Conservation (phyloP, 768 basidiomycete genomes). For the Termitomyces heimii region DNA sequence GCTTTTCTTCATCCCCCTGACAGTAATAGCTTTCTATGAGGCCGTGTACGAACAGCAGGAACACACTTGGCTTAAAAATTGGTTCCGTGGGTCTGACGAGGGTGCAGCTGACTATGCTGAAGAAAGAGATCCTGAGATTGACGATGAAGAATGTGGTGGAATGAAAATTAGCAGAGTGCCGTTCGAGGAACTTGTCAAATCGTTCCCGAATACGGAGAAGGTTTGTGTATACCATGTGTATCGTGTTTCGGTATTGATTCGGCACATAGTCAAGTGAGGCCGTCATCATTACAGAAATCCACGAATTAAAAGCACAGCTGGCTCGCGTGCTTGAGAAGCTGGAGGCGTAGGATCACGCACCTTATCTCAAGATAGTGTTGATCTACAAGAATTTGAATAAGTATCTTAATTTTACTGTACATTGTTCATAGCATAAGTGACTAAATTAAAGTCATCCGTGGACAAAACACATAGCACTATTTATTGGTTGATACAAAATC, state of each 20-base stretch:
- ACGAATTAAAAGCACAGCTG: constrained; percentile 45
- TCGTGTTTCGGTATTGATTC: constrained; percentile 1
- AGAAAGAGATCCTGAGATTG: constrained; percentile 54
- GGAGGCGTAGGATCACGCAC: constrained; percentile 12
- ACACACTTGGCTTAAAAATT: constrained; percentile 60
- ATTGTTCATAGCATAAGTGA: background rate
- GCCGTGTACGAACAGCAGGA: constrained; percentile 42
- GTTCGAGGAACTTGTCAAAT: constrained; percentile 64
- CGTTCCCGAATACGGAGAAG: constrained; percentile 67
- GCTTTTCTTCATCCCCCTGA: constrained; percentile 80
- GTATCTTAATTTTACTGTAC: background rate
- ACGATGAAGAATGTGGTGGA: constrained; percentile 47
- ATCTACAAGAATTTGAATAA: background rate
- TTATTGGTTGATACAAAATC: background rate
- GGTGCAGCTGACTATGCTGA: constrained; percentile 48
- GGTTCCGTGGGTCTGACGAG: constrained; percentile 59
- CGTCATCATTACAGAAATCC: constrained; percentile 59
- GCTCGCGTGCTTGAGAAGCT: constrained; percentile 31
- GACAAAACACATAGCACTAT: background rate
- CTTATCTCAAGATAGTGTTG: background rate
- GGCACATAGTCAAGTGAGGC: constrained; percentile 59
- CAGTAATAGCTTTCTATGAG: constrained; percentile 72
- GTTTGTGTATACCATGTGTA: constrained; percentile 32
- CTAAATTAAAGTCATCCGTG: background rate
- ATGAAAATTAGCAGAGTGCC: constrained; percentile 64